Conservation (phyloP, 2,329 filamentous ascomycete genomes). For the Trichoderma atroviride region DNA sequence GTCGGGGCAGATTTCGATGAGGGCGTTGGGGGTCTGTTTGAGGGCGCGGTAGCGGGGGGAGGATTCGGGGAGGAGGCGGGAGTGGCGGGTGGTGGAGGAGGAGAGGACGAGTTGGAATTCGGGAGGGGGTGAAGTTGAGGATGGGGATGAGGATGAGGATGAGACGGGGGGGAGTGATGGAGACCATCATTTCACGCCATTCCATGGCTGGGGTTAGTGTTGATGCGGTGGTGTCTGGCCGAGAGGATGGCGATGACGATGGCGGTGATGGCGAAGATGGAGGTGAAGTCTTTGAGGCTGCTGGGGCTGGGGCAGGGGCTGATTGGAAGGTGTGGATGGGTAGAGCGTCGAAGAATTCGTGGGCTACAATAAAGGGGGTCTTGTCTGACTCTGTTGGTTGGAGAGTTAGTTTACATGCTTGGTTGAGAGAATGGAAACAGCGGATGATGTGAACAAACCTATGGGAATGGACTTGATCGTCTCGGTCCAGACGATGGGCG, state of each 20-base stretch:
- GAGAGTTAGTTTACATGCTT: background rate
- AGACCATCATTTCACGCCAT: slow-evolving; percentile 84
- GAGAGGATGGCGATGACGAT: background rate
- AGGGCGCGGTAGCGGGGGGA: slow-evolving; percentile 79
- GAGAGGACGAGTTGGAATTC: slow-evolving; percentile 89
- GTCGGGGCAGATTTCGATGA: slow-evolving; percentile 90
- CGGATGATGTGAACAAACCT: slow-evolving; percentile 44
- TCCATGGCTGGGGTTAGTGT: slow-evolving; percentile 48
- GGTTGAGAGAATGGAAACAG: too few relatives aligned
- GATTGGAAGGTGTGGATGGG: slow-evolving; percentile 95
- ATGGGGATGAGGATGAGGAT: slow-evolving; percentile 60
- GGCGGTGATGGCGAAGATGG: background rate
- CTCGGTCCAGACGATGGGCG: slow-evolving; percentile 88
- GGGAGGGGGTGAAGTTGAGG: slow-evolving; percentile 59
- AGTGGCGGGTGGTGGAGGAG: slow-evolving; percentile 75
- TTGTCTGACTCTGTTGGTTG: slow-evolving; percentile 59
- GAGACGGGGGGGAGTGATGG: slow-evolving; percentile 63
- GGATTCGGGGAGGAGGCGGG: slow-evolving; percentile 79
- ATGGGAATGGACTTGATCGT: slow-evolving; percentile 81
- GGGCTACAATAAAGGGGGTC: slow-evolving; percentile 90
- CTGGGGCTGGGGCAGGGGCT: slow-evolving; percentile 47
- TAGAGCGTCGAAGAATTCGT: slow-evolving; percentile 98
- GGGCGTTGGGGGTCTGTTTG: slow-evolving; percentile 65
- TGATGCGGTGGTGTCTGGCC: background rate
- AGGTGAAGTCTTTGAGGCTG: slow-evolving; percentile 22